These are phyloP conservation scores for Prunus mongolica DNA, from an alignment of 306 rosid species.

Conservation along the genomic window DNA sequence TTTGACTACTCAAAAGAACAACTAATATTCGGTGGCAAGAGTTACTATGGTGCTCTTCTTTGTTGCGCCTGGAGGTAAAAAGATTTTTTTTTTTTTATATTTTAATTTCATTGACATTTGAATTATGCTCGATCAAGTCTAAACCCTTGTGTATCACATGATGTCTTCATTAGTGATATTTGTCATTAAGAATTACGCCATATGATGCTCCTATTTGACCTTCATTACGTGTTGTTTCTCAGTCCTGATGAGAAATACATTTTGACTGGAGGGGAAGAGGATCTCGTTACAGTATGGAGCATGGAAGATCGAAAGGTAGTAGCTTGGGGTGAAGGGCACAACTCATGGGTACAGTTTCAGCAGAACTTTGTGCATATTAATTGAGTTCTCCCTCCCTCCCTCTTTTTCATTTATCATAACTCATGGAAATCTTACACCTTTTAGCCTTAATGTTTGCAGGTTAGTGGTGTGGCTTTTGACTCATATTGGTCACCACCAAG, in stretches of 20 bases:
- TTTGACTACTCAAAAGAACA: conserved; percentile 88
- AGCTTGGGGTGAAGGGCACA: conserved; percentile 99
- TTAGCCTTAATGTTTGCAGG: conserved; percentile 45
- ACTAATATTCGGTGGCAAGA: conserved; percentile 89
- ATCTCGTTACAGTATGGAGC: conserved; percentile 96
- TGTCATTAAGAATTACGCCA: neutral
- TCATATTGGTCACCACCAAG: conserved; percentile 92
- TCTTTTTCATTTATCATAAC: neutral
- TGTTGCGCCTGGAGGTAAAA: conserved; percentile 96
- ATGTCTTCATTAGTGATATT: neutral
- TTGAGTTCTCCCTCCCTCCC: neutral
- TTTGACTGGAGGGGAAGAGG: conserved; percentile 98
- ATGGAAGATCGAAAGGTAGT: conserved; percentile 95
- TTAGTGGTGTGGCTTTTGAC: conserved; percentile 97
- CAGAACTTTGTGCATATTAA: neutral
- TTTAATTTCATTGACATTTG: neutral
- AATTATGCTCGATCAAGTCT: conserved; percentile 1
- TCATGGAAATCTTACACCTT: conserved; percentile 3
- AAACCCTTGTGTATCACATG: conserved; percentile 2
- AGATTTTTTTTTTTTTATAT: neutral
- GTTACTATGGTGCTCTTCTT: conserved; percentile 93
- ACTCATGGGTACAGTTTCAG: conserved; percentile 76
- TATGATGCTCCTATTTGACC: neutral
- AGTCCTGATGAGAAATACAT: conserved; percentile 79
- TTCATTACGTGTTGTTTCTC: conserved; percentile 1